These are phyloP conservation scores for Ustulina deusta DNA, from an alignment of 2,329 filamentous ascomycete genomes.

Conservation along the genomic window DNA sequence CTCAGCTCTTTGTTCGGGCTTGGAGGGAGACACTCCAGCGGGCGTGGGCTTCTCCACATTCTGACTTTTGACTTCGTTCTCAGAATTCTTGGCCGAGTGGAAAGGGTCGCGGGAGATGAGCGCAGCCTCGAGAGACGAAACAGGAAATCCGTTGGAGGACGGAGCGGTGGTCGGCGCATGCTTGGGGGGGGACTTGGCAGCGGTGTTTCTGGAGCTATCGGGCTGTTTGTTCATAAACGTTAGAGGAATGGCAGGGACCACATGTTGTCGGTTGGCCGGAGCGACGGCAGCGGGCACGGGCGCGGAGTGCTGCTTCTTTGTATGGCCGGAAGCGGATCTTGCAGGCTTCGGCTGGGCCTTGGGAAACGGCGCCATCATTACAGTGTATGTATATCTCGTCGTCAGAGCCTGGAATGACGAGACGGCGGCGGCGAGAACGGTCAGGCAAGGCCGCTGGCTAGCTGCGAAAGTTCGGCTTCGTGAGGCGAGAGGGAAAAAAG, in stretches of 20 bases:
- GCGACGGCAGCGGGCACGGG: slow-evolving; percentile 31
- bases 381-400: slow-evolving; percentile 19
- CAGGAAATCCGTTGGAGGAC: slow-evolving; percentile 45
- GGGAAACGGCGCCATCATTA: slow-evolving; percentile 48
- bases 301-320: slow-evolving; percentile 43
- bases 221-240: slow-evolving; percentile 47
- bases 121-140: slow-evolving; percentile 51
- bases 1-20: slow-evolving; percentile 22
- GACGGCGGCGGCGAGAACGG: slow-evolving; percentile 9
- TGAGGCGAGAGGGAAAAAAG: slow-evolving; percentile 14
- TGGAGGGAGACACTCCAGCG: slow-evolving; percentile 30
- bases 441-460: slow-evolving; percentile 18
- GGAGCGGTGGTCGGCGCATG: slow-evolving; percentile 32
- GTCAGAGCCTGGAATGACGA: slow-evolving; percentile 17
- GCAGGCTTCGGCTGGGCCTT: slow-evolving; percentile 46
- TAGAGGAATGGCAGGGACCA: slow-evolving; percentile 51
- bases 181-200: slow-evolving; percentile 36
- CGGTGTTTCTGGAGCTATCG: slow-evolving; percentile 32
- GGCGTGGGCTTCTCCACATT: slow-evolving; percentile 46
- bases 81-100: slow-evolving; percentile 41
- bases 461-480: background rate
- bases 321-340: slow-evolving; percentile 44
- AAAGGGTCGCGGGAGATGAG: slow-evolving; percentile 44
- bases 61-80: slow-evolving; percentile 43
- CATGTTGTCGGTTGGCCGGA: slow-evolving; percentile 42